These are phyloP conservation scores for Phytophthora meadii DNA, from an alignment of 352 stramenopile genomes.

Conservation along the genomic window DNA sequence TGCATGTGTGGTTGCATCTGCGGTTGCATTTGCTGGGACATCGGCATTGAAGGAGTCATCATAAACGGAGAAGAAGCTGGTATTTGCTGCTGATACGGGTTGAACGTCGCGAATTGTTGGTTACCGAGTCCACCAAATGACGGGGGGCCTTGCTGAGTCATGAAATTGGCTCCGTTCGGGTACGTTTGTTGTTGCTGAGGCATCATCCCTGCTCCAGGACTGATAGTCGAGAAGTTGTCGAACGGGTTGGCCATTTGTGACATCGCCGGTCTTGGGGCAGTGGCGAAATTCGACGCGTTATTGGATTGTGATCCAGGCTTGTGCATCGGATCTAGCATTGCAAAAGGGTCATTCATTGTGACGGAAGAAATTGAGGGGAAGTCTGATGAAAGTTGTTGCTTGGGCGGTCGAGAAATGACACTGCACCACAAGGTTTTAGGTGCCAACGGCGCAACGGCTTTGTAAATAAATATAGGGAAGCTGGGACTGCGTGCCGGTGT, in stretches of 20 bases:
- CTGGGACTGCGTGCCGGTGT: slow-evolving; percentile 13
- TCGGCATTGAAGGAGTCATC: background rate
- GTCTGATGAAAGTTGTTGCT: slow-evolving; percentile 12
- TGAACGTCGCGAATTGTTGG: slow-evolving; percentile 41
- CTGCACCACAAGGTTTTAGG: slow-evolving; percentile 9
- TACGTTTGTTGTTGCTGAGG: slow-evolving; percentile 42
- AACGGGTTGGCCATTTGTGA: slow-evolving; percentile 46
- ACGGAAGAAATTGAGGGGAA: slow-evolving; percentile 3
- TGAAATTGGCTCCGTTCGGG: slow-evolving; percentile 63
- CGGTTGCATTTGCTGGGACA: slow-evolving; percentile 15
- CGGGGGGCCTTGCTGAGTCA: slow-evolving; percentile 61
- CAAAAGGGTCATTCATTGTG: slow-evolving; percentile 75
- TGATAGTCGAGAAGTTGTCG: slow-evolving; percentile 31
- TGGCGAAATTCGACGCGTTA: slow-evolving; percentile 23
- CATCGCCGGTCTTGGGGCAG: slow-evolving; percentile 21
- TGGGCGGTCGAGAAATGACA: slow-evolving; percentile 26
- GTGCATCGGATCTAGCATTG: slow-evolving; percentile 57
- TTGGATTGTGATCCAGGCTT: slow-evolving; percentile 35
- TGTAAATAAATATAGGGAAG: slow-evolving; percentile 30
- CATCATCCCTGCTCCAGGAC: slow-evolving; percentile 32
- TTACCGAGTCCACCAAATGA: slow-evolving; percentile 50
- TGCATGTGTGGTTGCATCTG: slow-evolving; percentile 28
- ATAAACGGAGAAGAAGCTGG: slow-evolving; percentile 4
- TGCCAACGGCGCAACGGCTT: slow-evolving; percentile 19
- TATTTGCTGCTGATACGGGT: slow-evolving; percentile 40